Base-by-base conservation (phyloP, 176 grass and related monocot genomes). In the Carex kokanica region DNA sequence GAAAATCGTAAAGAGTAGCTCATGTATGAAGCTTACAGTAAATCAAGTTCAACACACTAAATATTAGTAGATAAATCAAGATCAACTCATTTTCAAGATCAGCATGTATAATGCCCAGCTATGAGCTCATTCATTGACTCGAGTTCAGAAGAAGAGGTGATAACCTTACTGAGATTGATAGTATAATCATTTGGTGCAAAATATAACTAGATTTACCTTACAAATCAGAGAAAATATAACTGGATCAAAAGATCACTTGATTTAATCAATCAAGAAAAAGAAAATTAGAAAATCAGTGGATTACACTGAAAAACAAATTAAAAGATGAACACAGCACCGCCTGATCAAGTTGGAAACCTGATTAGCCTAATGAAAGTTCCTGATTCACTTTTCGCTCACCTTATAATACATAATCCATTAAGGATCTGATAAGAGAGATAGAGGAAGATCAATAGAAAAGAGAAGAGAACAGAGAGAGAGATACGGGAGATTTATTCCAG, bases 181-280 rank as follows among this genome's bases (percentile, higher is more conserved):
- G 15, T 78, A 78, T 65, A 79, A 66, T 61, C 38, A 17, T 78
- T n/a, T 63, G 71, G 36, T 29, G 31, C 6, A 81, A 81, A 62
- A 63, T 32, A 81, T n/a, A n/a, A n/a, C n/a, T n/a, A n/a, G 56
- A 21, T 45, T 81, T 24, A 2, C 29, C 43, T 4, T 2, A 41
- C 78, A 63, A 81, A 81, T 81, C 78, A 81, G 12, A 54, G n/a
- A n/a, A n/a, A n/a, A n/a, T n/a, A n/a, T n/a, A n/a, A n/a, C n/a
- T n/a, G 11, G 1, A 81, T 31, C 29, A 31, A 31, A 31, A 31
- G 29, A 31, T 31, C 29, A 47, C 79, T 65, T 2, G 4, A 64
- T 52, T 27, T 29, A 53, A 82, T 49, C n/a, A n/a, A n/a, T n/a
- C n/a, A 17, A 47, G 77, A 43, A 31, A 32, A 31, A 69, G 17